These are phyloP conservation scores for Eruca vesicaria DNA, from an alignment of 441 rosid genomes.

Conservation along the genomic window DNA sequence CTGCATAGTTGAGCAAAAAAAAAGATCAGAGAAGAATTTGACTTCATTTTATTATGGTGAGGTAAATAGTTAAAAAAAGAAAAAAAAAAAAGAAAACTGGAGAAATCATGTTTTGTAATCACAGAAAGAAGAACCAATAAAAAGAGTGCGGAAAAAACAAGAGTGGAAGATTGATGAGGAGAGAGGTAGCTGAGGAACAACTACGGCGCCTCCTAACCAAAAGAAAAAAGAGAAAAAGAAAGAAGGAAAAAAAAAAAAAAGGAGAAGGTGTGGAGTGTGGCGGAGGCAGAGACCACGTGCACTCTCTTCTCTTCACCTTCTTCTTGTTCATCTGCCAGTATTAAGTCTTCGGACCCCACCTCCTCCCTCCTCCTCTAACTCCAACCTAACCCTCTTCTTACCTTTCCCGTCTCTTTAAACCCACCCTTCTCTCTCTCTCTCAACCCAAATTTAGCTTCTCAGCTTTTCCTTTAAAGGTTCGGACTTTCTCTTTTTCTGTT, in stretches of 20 bases:
- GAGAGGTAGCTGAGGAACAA: conserved; percentile 29
- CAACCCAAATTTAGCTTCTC: not conserved
- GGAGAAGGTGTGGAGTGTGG: conserved; percentile 45
- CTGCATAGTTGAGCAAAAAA: no score
- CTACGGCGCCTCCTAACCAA: conserved; percentile 35
- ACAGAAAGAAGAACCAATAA: not conserved
- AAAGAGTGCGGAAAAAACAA: conserved; percentile 31
- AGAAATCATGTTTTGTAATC: not conserved
- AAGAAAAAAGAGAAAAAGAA: not conserved
- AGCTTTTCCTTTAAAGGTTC: not conserved
- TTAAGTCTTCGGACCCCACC: conserved; percentile 37
- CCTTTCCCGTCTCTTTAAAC: conserved; percentile 29
- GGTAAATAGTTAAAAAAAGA: not conserved
- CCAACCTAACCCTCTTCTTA: conserved; percentile 36
- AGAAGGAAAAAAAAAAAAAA: not conserved
- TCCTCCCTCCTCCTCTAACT: conserved; percentile 31
- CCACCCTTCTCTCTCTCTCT: conserved; percentile 7
- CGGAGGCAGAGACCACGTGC: conserved; percentile 43
- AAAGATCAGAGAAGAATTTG: not conserved
- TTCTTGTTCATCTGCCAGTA: conserved; percentile 31
- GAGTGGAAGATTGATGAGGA: conserved; percentile 22
- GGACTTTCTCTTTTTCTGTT: not conserved
- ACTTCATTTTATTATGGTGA: not conserved
- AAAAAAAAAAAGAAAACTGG: not conserved
- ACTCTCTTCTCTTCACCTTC: conserved; percentile 19